A percentile compares a stretch with the other conserved stretches of the same genome.
Evolutionary conservation across 495 filamentous ascomycete genomes (phyloP).

Genomic region (Choiromyces venosus): DNA sequence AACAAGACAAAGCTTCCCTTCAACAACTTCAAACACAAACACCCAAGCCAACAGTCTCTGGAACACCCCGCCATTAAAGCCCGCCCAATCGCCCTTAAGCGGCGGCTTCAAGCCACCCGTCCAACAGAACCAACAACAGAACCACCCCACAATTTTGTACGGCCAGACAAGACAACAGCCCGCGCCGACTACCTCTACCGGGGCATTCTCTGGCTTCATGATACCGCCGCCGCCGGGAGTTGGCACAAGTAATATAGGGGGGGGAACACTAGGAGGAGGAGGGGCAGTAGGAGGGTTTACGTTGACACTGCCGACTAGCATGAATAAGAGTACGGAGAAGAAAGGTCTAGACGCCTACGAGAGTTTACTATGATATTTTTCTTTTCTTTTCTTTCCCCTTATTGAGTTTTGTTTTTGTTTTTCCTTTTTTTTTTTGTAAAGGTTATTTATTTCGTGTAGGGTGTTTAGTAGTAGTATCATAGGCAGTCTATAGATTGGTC

Average conservation of each 20-base stretch:
- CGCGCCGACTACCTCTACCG: conserved; percentile 2
- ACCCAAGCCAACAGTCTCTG: conserved; percentile 5
- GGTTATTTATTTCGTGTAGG: conserved; percentile 3
- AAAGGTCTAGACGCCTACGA: conserved; percentile 72
- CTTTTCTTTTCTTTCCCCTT: neutral
- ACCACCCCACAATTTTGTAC: conserved; percentile 26
- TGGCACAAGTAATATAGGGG: conserved; percentile 22
- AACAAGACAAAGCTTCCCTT: conserved; percentile 8
- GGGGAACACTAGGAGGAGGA: conserved; percentile 6
- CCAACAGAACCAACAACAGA: conserved; percentile 4
- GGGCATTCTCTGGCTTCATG: conserved; percentile 30
- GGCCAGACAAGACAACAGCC: conserved; percentile 25
- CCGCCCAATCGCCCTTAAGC: neutral
- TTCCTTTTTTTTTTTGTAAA: neutral
- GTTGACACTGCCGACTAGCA: neutral
- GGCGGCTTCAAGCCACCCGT: neutral
- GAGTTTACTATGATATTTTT: conserved; percentile 58
- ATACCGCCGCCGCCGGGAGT: conserved; percentile 29
- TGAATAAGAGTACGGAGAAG: conserved; percentile 47
- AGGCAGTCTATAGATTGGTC: neutral
- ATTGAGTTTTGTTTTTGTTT: neutral
- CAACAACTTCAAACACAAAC: conserved; percentile 5
- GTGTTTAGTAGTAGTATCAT: neutral
- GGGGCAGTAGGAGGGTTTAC: conserved; percentile 4
- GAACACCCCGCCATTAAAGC: neutral